Evolutionary conservation across 331 rosid species (phyloP).

Genomic region (Rhamnella rubrinervis): DNA sequence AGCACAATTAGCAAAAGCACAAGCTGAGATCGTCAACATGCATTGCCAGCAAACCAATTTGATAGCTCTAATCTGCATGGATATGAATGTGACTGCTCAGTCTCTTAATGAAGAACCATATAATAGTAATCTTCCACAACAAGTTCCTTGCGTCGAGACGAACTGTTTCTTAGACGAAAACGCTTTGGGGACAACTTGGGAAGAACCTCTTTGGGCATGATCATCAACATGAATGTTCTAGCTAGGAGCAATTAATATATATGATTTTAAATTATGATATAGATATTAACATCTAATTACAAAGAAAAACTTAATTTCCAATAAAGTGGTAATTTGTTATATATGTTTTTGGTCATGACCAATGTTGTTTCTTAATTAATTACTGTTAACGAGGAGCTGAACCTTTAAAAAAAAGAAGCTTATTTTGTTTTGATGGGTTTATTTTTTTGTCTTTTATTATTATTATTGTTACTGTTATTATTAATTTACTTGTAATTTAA

Average conservation of each 20-base stretch:
- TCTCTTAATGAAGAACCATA: conserved; percentile 33
- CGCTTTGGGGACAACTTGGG: conserved; percentile 47
- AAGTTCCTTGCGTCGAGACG: conserved; percentile 41
- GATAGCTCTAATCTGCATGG: conserved; percentile 76
- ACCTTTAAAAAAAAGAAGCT: conserved; percentile 15
- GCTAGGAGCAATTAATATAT: too few species aligned
- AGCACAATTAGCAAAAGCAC: conserved; percentile 79
- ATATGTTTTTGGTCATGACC: background rate
- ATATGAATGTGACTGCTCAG: conserved; percentile 40
- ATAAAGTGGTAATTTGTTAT: background rate
- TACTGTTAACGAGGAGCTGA: conserved; percentile 17
- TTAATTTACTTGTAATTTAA: conserved; percentile 12
- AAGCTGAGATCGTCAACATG: conserved; percentile 77
- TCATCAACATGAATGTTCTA: too few species aligned
- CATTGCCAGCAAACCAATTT: conserved; percentile 78
- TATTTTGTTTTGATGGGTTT: too few species aligned
- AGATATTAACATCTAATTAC: too few species aligned
- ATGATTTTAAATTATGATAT: too few species aligned
- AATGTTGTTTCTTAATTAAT: conserved; percentile 1
- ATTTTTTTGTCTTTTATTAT: background rate
- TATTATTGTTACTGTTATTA: too few species aligned
- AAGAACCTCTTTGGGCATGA: conserved; percentile 96
- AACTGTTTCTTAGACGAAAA: conserved; percentile 66
- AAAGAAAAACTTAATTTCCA: background rate
- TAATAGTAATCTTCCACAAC: conserved; percentile 33